Evolutionary conservation across 2,329 filamentous ascomycete genomes (phyloP).

Genomic region (Trichophaea hybrida): DNA sequence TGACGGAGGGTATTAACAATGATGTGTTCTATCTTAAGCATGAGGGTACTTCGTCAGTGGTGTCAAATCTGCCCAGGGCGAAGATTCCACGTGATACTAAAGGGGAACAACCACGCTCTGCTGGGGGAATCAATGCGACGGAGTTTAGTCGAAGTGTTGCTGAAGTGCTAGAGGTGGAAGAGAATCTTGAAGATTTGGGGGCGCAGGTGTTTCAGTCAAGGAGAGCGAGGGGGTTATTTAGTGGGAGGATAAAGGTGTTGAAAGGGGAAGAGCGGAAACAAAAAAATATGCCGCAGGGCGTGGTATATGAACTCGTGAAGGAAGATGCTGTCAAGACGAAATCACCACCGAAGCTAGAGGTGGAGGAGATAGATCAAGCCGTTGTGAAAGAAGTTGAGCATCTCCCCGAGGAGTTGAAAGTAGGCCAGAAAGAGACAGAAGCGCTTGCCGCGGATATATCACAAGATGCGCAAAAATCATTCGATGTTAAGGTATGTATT

Average conservation of each 20-base stretch:
- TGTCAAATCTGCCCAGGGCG: slow-evolving; percentile 40
- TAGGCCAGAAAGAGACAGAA: not conserved
- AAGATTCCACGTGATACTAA: slow-evolving; percentile 42
- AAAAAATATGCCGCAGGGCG: not conserved
- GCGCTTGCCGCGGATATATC: not conserved
- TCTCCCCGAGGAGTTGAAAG: not conserved
- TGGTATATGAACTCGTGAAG: not conserved
- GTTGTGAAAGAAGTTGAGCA: not conserved
- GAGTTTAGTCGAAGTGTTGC: slow-evolving; percentile 32
- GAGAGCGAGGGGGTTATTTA: not conserved
- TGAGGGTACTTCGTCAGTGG: slow-evolving; percentile 34
- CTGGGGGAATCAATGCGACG: slow-evolving; percentile 40
- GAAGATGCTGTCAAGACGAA: not conserved
- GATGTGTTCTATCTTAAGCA: slow-evolving; percentile 45
- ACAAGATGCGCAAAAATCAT: not conserved
- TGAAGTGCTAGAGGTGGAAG: not conserved
- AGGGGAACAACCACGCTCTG: slow-evolving; percentile 30
- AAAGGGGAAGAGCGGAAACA: not conserved
- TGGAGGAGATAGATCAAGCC: not conserved
- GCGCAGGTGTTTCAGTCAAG: not conserved
- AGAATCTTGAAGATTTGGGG: not conserved
- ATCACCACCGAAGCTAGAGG: not conserved
- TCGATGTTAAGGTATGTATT: not conserved
- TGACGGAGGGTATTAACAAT: slow-evolving; percentile 34
- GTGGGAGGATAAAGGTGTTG: not conserved